phyloP scores from a whole-genome alignment of 2,329 filamentous ascomycete species.

The Clarireedia paspali region DNA sequence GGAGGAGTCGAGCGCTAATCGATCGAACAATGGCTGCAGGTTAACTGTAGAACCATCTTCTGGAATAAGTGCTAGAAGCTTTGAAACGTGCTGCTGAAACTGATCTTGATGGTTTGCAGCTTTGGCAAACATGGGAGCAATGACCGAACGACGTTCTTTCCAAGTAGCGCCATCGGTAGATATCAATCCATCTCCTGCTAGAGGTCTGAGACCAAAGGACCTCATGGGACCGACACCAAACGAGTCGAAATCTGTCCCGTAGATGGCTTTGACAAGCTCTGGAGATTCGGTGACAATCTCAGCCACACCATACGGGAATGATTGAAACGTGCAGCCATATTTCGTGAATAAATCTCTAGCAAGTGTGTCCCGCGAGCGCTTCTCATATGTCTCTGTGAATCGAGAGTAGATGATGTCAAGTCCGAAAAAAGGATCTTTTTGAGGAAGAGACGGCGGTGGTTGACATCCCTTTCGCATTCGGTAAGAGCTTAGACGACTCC shows the following conservation, averaged over 20 bases:
- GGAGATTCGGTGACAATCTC: slow-evolving; percentile 12
- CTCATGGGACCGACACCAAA: slow-evolving; percentile 40
- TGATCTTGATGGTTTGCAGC: neutral
- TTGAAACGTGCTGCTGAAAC: neutral
- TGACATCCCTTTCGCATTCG: neutral
- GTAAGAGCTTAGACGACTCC: neutral
- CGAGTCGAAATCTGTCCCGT: slow-evolving; percentile 6
- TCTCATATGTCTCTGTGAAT: neutral
- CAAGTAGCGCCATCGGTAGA: neutral
- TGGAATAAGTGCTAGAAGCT: neutral
- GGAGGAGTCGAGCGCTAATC: slow-evolving; percentile 46
- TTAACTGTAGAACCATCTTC: slow-evolving; percentile 6
- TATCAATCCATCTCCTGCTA: neutral
- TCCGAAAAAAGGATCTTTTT: neutral
- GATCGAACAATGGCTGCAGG: neutral
- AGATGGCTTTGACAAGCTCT: slow-evolving; percentile 9
- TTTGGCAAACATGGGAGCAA: neutral
- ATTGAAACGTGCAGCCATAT: slow-evolving; percentile 1
- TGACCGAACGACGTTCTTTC: slow-evolving; percentile 3
- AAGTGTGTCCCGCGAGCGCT: neutral
- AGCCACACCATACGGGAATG: neutral
- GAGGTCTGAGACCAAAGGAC: slow-evolving; percentile 31
- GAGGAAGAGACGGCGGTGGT: neutral
- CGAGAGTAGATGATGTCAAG: slow-evolving; percentile 15
- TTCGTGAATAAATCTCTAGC: neutral